Evolutionary conservation across 139 green algal genomes (phyloP).

Genomic region (Chlorella sp.): DNA sequence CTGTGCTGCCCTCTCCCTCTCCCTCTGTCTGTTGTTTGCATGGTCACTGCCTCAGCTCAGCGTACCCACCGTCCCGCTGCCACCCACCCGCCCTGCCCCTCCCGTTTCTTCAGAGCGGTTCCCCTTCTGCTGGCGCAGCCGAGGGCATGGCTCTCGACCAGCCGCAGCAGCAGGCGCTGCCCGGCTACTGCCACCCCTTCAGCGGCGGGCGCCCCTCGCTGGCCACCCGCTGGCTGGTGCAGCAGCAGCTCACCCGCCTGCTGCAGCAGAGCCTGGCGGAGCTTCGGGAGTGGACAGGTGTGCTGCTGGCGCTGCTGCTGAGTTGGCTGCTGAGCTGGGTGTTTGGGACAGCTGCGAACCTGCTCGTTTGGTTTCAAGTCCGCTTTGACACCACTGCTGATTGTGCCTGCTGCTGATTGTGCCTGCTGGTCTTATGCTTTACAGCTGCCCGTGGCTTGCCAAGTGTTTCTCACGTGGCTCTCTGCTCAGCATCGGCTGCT

Average conservation of each 20-base stretch:
- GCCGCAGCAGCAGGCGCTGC: background rate
- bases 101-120: no score
- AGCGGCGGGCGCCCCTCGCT: background rate
- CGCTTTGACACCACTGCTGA: no score
- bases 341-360: no score
- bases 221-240: background rate
- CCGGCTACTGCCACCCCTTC: conserved; percentile 29
- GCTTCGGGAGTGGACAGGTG: conserved; percentile 31
- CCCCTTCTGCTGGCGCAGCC: background rate
- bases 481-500: background rate
- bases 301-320: background rate
- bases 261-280: conserved; percentile 10
- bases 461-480: background rate
- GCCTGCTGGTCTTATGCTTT: background rate
- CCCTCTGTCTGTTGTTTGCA: background rate
- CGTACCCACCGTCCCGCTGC: no score
- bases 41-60: background rate
- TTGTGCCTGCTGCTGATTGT: background rate
- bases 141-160: background rate
- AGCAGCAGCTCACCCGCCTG: conserved; percentile 16
- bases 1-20: background rate
- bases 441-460: background rate
- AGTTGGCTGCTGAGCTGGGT: background rate
- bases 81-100: no score
- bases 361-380: no score